Conservation (phyloP, 805 yeast genomes). For the Clavispora santaluciae region DNA sequence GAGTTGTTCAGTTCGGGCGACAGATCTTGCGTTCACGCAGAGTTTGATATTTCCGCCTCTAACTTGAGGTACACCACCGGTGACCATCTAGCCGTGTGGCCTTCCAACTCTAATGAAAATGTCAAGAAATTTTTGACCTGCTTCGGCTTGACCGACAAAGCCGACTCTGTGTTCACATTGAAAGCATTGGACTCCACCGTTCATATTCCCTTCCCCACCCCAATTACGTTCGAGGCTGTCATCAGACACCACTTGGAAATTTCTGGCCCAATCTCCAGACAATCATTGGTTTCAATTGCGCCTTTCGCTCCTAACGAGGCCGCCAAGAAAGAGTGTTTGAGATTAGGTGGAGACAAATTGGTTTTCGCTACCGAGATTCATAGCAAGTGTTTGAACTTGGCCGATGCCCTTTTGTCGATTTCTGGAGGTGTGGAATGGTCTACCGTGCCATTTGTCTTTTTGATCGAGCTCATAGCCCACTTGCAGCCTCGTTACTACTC, state of each 20-base stretch:
- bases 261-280: constrained; percentile 91
- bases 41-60: constrained; percentile 73
- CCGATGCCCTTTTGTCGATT: constrained; percentile 63
- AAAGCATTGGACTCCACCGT: constrained; percentile 68
- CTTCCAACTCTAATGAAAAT: constrained; percentile 78
- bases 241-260: constrained; percentile 86
- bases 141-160: constrained; percentile 52
- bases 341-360: constrained; percentile 63
- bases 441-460: constrained; percentile 74
- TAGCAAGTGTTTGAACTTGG: constrained; percentile 58
- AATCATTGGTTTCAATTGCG: constrained; percentile 64
- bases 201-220: constrained; percentile 60
- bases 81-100: constrained; percentile 94
- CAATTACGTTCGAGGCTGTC: constrained; percentile 85
- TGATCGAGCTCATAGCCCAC: constrained; percentile 75
- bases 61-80: constrained; percentile 88
- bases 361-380: constrained; percentile 64
- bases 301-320: constrained; percentile 75
- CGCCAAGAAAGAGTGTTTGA: constrained; percentile 43
- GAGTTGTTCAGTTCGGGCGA: constrained; percentile 64
- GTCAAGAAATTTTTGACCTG: constrained; percentile 61
- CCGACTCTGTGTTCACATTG: constrained; percentile 55
- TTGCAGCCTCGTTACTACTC: constrained; percentile 95
- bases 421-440: constrained; percentile 70
- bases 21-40: constrained; percentile 87